These are phyloP conservation scores for Perkinsus marinus DNA, from an alignment of 169 alveolate genomes.

Conservation along the genomic window DNA sequence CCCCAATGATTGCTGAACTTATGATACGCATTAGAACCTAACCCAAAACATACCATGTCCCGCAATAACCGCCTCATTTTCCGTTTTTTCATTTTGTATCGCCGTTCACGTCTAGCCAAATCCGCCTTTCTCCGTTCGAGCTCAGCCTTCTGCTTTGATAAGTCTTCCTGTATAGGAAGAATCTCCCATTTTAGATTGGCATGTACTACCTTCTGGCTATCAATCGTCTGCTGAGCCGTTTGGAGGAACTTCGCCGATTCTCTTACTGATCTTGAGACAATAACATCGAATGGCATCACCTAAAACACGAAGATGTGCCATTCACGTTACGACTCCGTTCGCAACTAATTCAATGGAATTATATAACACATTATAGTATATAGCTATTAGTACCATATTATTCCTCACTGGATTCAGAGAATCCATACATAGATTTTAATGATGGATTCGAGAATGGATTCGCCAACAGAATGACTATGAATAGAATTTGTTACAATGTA, in stretches of 20 bases:
- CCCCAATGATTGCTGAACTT: background rate
- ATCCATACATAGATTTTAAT: no score
- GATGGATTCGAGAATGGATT: no score
- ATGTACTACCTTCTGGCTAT: background rate
- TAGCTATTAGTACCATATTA: no score
- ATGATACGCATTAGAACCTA: background rate
- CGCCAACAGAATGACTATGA: no score
- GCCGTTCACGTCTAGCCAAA: background rate
- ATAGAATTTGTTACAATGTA: no score
- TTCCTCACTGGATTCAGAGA: no score
- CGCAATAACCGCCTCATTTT: background rate
- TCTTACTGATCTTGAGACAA: background rate
- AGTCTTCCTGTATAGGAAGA: background rate
- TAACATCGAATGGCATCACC: background rate
- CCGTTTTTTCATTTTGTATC: background rate
- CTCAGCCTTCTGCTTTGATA: background rate
- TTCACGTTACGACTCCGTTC: background rate
- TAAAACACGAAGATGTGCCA: no score
- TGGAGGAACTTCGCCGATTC: background rate
- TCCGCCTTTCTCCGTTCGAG: background rate
- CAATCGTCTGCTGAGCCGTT: background rate
- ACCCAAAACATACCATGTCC: background rate
- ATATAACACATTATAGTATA: no score
- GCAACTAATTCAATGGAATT: no score
- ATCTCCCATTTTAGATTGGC: no score